Evolutionary conservation across 148 eudicot species (phyloP).

Genomic region (Hydrangea macrophylla): DNA sequence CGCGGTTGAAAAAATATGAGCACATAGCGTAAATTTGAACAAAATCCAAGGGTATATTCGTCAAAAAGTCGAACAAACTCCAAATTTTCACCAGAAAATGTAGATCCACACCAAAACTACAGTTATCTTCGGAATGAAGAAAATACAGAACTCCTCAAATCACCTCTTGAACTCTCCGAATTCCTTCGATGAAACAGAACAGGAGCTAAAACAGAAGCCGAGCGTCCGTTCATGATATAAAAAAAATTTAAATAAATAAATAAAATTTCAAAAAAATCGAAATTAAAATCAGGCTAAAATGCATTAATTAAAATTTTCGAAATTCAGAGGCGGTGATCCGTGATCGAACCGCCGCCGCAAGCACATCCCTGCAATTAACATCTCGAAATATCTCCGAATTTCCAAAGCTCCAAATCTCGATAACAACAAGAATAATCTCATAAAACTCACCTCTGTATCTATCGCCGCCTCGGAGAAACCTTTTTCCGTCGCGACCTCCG

Average conservation of each 20-base stretch:
- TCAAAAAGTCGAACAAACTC: background rate
- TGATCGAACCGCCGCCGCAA: background rate
- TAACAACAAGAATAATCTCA: constrained; percentile 1
- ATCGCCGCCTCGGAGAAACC: background rate
- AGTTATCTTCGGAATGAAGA: background rate
- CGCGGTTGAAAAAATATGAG: background rate
- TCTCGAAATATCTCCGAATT: background rate
- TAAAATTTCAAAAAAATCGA: background rate
- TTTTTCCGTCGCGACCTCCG: background rate
- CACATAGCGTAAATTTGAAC: background rate
- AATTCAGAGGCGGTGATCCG: background rate
- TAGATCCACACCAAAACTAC: background rate
- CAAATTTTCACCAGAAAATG: background rate
- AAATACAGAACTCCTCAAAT: background rate
- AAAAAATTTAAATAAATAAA: background rate
- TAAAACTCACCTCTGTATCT: constrained; percentile 8
- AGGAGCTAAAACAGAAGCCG: background rate
- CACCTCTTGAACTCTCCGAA: background rate
- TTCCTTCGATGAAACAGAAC: background rate
- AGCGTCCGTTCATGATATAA: background rate
- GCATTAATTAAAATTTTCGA: background rate
- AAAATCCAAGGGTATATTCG: background rate
- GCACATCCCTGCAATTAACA: background rate
- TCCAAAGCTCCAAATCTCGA: background rate
- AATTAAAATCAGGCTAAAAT: too few species aligned